Percentiles rank a stretch among this genome's conserved stretches.
These are phyloP conservation scores for Dendryphion nanum DNA, from an alignment of 2,329 filamentous ascomycete genomes.

Conservation along the genomic window DNA sequence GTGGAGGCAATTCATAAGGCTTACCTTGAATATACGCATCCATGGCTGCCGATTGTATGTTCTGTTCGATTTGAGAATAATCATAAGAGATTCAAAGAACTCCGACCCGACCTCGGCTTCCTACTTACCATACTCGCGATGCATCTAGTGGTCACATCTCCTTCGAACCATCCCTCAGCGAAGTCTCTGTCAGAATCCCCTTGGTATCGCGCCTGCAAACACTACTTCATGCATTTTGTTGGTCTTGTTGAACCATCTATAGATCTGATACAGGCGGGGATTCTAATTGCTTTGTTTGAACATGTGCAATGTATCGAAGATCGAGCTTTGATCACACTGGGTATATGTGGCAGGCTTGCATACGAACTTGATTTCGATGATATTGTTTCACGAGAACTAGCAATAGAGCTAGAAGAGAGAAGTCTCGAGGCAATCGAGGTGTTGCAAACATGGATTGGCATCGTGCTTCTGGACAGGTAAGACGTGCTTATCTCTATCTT, in stretches of 20 bases:
- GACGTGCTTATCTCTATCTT: no score
- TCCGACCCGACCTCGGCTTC: constrained; percentile 4
- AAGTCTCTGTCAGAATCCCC: constrained; percentile 5
- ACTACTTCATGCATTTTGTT: constrained; percentile 12
- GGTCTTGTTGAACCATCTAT: constrained; percentile 9
- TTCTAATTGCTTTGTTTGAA: constrained; percentile 16
- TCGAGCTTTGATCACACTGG: constrained; percentile 13
- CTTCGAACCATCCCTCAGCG: constrained; percentile 6
- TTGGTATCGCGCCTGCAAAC: constrained; percentile 16
- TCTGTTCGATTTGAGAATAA: constrained; percentile 5
- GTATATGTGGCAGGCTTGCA: constrained; percentile 11
- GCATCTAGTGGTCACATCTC: constrained; percentile 11
- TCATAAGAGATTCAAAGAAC: neutral
- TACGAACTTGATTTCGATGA: constrained; percentile 11
- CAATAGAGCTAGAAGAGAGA: constrained; percentile 4
- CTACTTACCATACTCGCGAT: constrained; percentile 12
- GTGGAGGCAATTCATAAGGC: constrained; percentile 2
- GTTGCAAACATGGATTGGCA: constrained; percentile 8
- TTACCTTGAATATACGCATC: constrained; percentile 9
- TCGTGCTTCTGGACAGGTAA: constrained; percentile 9
- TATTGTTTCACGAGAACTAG: constrained; percentile 3
- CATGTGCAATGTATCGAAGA: constrained; percentile 12
- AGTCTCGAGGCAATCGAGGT: constrained; percentile 8
- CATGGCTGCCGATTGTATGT: constrained; percentile 15
- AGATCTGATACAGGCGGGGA: constrained; percentile 13